These are phyloP conservation scores for Lithohypha guttulata DNA, from an alignment of 2,329 filamentous ascomycete genomes.

Conservation along the genomic window DNA sequence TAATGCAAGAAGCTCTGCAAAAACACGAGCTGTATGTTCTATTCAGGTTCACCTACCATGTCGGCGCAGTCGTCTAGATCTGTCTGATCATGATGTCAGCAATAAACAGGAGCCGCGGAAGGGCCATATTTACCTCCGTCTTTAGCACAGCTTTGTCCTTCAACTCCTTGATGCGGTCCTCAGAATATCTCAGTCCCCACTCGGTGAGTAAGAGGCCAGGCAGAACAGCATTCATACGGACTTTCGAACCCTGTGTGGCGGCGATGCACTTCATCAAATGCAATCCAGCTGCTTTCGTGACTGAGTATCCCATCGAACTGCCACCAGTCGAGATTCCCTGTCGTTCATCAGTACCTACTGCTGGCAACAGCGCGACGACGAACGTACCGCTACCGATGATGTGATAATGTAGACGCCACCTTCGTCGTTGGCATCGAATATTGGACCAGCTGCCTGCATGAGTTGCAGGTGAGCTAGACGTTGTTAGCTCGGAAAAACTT, in stretches of 20 bases:
- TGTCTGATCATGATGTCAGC: slow-evolving; percentile 24
- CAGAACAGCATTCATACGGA: slow-evolving; percentile 54
- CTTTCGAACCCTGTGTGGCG: slow-evolving; percentile 50
- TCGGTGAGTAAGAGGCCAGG: slow-evolving; percentile 58
- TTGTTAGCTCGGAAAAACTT: too few species aligned
- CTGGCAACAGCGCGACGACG: too few species aligned
- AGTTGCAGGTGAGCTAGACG: slow-evolving; percentile 42
- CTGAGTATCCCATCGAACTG: slow-evolving; percentile 58
- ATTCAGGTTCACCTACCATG: too few species aligned
- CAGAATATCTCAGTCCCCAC: slow-evolving; percentile 52
- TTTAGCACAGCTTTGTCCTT: slow-evolving; percentile 51
- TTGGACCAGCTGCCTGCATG: slow-evolving; percentile 47
- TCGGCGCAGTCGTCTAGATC: slow-evolving; percentile 34
- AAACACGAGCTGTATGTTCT: too few species aligned
- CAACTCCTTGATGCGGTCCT: slow-evolving; percentile 45
- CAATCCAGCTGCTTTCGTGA: slow-evolving; percentile 67
- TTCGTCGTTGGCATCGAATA: slow-evolving; percentile 50
- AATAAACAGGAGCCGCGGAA: not conserved
- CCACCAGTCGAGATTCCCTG: slow-evolving; percentile 50
- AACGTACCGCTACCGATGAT: slow-evolving; percentile 47
- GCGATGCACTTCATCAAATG: slow-evolving; percentile 59
- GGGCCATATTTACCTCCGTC: slow-evolving; percentile 36
- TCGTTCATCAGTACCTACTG: too few species aligned
- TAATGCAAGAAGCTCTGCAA: too few species aligned
- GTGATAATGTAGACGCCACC: slow-evolving; percentile 55